Evolutionary conservation across 164 flowering plant species (phyloP), one percentile per base, ranked within the genome.

Genomic region (Vitis amurensis): DNA sequence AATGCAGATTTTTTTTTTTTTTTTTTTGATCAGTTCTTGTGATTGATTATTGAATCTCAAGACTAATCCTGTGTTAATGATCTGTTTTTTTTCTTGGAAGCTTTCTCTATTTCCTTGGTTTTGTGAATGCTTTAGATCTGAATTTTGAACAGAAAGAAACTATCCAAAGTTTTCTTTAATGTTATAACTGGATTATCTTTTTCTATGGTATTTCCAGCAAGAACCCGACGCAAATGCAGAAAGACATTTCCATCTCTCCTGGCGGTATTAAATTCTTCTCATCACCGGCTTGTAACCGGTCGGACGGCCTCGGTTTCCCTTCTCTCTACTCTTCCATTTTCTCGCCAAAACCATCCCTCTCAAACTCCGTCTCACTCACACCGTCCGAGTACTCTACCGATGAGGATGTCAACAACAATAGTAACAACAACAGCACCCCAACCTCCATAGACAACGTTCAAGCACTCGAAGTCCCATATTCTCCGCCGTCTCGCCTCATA

Each of bases 401-500:
- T 10, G 82, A 73, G 50, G 72, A 67, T 12, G 74, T 52, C 58
- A 67, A 37, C 44, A 37, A 37, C 44, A 37, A 37, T 37, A 37
- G 44, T 37, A 37, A 37, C 65, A 23, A 61, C 63, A 63, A 59
- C 61, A 3, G 44, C 55, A 68, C 56, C 69, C 58, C 56, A 11
- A 56, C 37, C 68, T 48, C 75, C 51, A 71, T 61, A 7, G 74
- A 75, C 55, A 63, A 72, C 31, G 59, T 27, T 11, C 69, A 62
- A 48, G 64, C 50, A 27, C 44, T 66, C 50, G 63, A 31, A 15
- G 51, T 50, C 55, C 55, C 51, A 14, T 59, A 73, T 77, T 37
- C 78, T 78, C 72, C 71, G 70, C 66, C 77, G 78, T 74, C 89
- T 11, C 77, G 82, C 63, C 56, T 80, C 55, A 61, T 87, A 12